Base-by-base conservation (phyloP, 1,284 basidiomycete species). In the Ganoderma lucidum region DNA sequence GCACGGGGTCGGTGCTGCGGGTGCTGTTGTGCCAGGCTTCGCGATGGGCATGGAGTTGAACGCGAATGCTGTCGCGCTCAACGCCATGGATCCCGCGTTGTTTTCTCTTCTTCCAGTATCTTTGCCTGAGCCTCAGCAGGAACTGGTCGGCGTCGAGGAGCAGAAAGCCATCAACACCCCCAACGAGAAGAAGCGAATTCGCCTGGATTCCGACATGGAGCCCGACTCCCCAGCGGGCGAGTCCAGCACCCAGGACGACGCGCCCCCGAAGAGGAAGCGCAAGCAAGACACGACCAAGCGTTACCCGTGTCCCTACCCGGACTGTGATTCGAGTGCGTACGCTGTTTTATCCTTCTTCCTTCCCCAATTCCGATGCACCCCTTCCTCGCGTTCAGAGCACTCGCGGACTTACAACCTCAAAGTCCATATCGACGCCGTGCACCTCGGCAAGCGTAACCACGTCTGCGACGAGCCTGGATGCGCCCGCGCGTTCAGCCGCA, bases 351-450 rank as follows among this genome's bases (percentile, higher is more conserved):
- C 23, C 12, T 23, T 12, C 23, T 14, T 28, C n/a, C 2, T 17
- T 8, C 15, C 28, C 35, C 19, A 58, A 60, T 48, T 3, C 15
- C 8, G 39, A 48, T 44, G 5, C 44, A 3, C 32, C 39, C 17
- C 23, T 48, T 48, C n/a, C 17, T 30, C 19, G 12, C n/a, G n/a
- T 9, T 14, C 41, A 69, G 68, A 10, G 41, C 66, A 65, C 56
- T 61, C 70, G 0, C 70, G 72, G 0, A 63, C 41, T 6, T 62
- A 73, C 55, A 73, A 73, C 60, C 62, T 69, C 3, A 68, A 64
- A 12, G 66, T 68, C 3, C 72, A 73, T 62, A 32, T 61, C 59
- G 56, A 42, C 2, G 48, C 64, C 39, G 68, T 71, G 35, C 72
- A 73, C 64, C 9, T 44, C 4, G 41, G 48, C 6, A 6, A 37